Base-by-base conservation (phyloP, 1,284 basidiomycete species). In the Tilletiopsis washingtonensis region DNA sequence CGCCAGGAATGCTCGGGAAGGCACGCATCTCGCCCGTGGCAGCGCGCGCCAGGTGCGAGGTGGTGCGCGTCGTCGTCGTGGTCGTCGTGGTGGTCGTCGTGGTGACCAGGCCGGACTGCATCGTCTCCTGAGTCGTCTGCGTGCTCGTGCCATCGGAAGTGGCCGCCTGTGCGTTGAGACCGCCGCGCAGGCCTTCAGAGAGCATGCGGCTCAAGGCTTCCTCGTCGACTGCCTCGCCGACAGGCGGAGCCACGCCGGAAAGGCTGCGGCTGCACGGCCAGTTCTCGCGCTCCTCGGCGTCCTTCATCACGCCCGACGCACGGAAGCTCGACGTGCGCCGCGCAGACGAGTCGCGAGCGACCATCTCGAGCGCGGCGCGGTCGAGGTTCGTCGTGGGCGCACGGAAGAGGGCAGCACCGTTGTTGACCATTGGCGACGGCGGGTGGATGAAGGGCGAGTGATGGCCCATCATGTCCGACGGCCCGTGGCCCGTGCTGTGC, bases 211-310 rank as follows among this genome's bases (percentile, higher is more conserved):
- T n/a, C 9, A 34, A 34, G 29, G 9, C n/a, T n/a, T 34, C 29
- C n/a, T 34, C 29, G n/a, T 34, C 29, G 29, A n/a, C n/a, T 9
- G 29, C 29, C n/a, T 34, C 29, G 9, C 29, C 29, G 9, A 34
- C 29, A 34, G 29, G n/a, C n/a, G 29, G n/a, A 9, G 29, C 9
- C 29, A 34, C 9, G n/a, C 9, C 9, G n/a, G 29, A 34, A 34
- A 9, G 9, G 29, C 29, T 40, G 39, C 61, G 49, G 42, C 57
- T 61, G 20, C 52, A 57, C 5, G 62, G 62, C 62, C 62, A 65
- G 40, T 53, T 57, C 36, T 65, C 62, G 20, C 62, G 49, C 50
- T 65, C 62, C 34, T 53, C 45, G 4, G 41, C 27, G 19, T 62
- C 61, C 19, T 53, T 56, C 45, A 51, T 48, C 11, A 24, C 49